These are phyloP conservation scores for Cryptococcus depauperatus DNA, from an alignment of 1,284 basidiomycete genomes.

Conservation along the genomic window DNA sequence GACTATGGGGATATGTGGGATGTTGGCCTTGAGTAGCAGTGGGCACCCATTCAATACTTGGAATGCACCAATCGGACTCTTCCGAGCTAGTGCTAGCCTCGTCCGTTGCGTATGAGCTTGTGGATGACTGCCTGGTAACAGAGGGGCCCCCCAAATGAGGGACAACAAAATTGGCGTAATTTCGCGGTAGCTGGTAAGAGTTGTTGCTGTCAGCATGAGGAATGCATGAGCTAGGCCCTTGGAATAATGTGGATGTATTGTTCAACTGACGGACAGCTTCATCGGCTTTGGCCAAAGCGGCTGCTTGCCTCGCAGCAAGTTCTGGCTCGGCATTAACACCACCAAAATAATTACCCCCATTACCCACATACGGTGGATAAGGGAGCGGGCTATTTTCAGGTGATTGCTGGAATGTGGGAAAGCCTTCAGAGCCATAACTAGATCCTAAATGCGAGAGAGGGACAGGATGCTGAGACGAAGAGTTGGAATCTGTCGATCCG, in stretches of 20 bases:
- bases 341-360: constrained; percentile 4
- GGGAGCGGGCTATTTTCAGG: constrained; percentile 9
- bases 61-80: constrained; percentile 38
- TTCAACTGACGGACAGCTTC: constrained; percentile 39
- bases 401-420: constrained; percentile 20
- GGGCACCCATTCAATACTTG: constrained; percentile 37
- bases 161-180: constrained; percentile 20
- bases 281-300: constrained; percentile 32
- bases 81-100: constrained; percentile 36
- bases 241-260: constrained; percentile 33
- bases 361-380: background rate
- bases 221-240: constrained; percentile 15
- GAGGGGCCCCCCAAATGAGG: constrained; percentile 9
- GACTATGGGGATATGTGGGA: constrained; percentile 12
- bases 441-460: constrained; percentile 29
- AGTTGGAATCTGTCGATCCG: constrained; percentile 34
- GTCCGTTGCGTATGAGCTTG: constrained; percentile 23
- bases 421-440: constrained; percentile 40
- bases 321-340: constrained; percentile 11
- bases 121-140: constrained; percentile 27
- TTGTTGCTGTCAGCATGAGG: background rate
- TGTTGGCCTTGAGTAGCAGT: constrained; percentile 7
- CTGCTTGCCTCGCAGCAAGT: constrained; percentile 16
- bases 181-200: constrained; percentile 15
- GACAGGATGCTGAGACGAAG: constrained; percentile 16